Percentiles rank a stretch among this genome's conserved stretches.
Evolutionary conservation across 1,139 yeast species (phyloP).

Genomic region (Taphrina deformans): DNA sequence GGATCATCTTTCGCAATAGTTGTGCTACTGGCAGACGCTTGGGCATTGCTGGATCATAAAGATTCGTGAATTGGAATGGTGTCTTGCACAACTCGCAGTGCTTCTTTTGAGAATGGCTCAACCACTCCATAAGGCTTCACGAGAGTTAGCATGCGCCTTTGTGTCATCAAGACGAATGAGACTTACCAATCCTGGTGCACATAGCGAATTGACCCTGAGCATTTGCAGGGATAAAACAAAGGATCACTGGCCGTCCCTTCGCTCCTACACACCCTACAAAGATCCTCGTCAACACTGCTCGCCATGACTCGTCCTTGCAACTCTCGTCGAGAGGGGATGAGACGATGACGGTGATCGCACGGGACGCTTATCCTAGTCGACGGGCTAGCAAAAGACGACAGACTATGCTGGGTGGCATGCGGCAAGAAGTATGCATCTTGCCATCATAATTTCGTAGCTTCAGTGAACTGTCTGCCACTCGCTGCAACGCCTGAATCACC

Average conservation of each 20-base stretch:
- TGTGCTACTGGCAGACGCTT: constrained; percentile 23
- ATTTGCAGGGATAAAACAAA: constrained; percentile 84
- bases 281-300: constrained; percentile 47
- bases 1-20: neutral
- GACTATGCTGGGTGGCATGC: neutral
- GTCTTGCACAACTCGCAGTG: constrained; percentile 89
- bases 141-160: neutral
- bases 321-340: neutral
- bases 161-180: neutral
- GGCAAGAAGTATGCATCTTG: neutral
- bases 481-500: neutral
- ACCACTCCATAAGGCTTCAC: constrained; percentile 73
- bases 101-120: constrained; percentile 61
- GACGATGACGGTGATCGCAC: neutral
- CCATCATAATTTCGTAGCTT: neutral
- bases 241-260: constrained; percentile 82
- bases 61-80: constrained; percentile 66
- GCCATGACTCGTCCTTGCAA: neutral
- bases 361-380: too few relatives aligned
- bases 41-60: constrained; percentile 35
- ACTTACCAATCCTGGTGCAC: constrained; percentile 82
- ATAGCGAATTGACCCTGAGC: constrained; percentile 89
- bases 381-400: too few relatives aligned
- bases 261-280: constrained; percentile 92
- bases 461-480: neutral